Base-by-base conservation (phyloP, 2,329 filamentous ascomycete species). In the Diaporthe longicolla region DNA sequence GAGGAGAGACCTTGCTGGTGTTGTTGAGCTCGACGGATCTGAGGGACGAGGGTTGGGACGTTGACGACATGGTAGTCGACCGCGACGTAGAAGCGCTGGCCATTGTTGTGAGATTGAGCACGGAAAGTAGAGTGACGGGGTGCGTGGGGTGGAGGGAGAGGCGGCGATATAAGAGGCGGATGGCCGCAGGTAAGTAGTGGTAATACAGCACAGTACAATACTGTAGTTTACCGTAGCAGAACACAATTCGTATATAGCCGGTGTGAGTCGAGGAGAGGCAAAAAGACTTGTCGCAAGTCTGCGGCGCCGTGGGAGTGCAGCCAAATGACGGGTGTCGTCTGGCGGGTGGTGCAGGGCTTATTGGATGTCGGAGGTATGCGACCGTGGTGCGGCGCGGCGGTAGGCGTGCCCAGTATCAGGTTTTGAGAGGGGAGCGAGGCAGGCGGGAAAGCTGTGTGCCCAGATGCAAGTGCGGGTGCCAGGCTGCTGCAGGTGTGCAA, bases 31-130 rank as follows among this genome's bases (percentile, higher is more conserved):
- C 85, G 77, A 89, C 81, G 43, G 87, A 89, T 77, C 83, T 86
- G 77, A 89, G 80, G 11, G 87, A 89, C 21, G 87, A 86, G 21
- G 87, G 82, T 76, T 88, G 87, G 32, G 87, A 89, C 68, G 84
- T 85, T 76, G 84, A 81, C 71, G 87, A 87, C 66, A 84, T 80
- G 40, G 83, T 81, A 75, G 84, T 83, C 59, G 81, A 81, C 76
- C 78, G 80, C 72, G 79, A 76, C 21, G 79, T 78, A 4, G 79
- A 77, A 61, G 77, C 77, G 78, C 76, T 81, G 74, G 82, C 77
- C 81, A 83, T 83, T 77, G 65, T 83, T 77, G 65, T 76, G 72
- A 71, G 68, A 58, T 65, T 58, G 32, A n/a, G n/a, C 32, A 35
- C 37, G 45, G 48, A 61, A 71, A 54, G 69, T 35, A 45, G 43